These are phyloP conservation scores for Uncinocarpus reesii DNA, from an alignment of 2,329 filamentous ascomycete species.

Conservation along the genomic window DNA sequence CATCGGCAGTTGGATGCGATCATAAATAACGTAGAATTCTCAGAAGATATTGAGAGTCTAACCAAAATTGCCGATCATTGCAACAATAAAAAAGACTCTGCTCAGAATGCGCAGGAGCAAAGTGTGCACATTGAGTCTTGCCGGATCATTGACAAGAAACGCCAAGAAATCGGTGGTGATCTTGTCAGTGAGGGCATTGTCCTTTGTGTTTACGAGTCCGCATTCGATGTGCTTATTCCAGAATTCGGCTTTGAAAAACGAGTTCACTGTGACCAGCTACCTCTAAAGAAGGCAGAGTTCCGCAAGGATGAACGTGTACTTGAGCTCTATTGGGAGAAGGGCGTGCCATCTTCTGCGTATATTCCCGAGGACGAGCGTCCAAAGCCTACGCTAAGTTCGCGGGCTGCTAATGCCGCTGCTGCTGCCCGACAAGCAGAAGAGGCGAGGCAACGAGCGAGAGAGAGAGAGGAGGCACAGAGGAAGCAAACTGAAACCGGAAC, in stretches of 20 bases:
- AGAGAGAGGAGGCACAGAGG: conserved; percentile 80
- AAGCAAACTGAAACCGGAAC: conserved; percentile 92
- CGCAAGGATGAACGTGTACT: conserved; percentile 90
- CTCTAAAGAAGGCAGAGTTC: conserved; percentile 97
- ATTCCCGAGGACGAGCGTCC: conserved; percentile 94
- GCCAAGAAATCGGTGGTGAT: conserved; percentile 76
- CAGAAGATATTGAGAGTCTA: conserved; percentile 76
- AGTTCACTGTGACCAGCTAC: conserved; percentile 95
- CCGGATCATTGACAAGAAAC: conserved; percentile 86
- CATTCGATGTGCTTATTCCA: conserved; percentile 94
- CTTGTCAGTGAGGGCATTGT: conserved; percentile 93
- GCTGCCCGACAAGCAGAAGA: conserved; percentile 73
- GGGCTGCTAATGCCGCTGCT: conserved; percentile 62
- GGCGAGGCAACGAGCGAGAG: conserved; percentile 68
- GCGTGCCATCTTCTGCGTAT: conserved; percentile 88
- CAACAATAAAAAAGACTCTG: conserved; percentile 98
- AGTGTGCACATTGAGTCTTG: conserved; percentile 98
- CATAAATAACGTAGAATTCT: conserved; percentile 72
- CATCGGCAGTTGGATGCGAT: conserved; percentile 87
- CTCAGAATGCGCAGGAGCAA: conserved; percentile 94
- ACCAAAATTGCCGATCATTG: conserved; percentile 89
- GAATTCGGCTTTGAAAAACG: conserved; percentile 99
- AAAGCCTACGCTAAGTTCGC: conserved; percentile 64
- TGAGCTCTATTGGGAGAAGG: conserved; percentile 99
- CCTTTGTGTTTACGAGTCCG: conserved; percentile 94